These are phyloP conservation scores for Fusarium lateritium DNA, from an alignment of 2,329 filamentous ascomycete genomes.

Conservation along the genomic window DNA sequence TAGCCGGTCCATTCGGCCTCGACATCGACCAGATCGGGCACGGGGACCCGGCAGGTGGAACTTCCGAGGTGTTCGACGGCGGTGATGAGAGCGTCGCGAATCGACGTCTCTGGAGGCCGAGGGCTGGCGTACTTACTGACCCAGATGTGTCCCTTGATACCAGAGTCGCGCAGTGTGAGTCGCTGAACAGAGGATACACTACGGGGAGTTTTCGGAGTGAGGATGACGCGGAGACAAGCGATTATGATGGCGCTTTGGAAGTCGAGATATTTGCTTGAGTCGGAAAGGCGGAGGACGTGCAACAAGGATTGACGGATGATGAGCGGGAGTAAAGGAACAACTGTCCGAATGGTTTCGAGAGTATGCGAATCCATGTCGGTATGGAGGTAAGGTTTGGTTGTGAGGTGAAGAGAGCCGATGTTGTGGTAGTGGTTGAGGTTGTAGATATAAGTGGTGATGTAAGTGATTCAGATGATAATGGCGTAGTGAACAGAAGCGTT, in stretches of 20 bases:
- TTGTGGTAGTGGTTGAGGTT: conserved; percentile 6
- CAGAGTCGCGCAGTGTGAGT: conserved; percentile 72
- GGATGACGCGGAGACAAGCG: conserved; percentile 77
- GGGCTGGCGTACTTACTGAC: conserved; percentile 78
- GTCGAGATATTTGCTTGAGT: conserved; percentile 82
- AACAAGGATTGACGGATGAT: conserved; percentile 73
- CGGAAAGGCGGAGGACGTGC: conserved; percentile 77
- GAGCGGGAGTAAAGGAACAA: conserved; percentile 72
- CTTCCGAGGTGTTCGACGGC: conserved; percentile 61
- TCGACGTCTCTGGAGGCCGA: conserved; percentile 68
- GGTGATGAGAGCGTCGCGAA: conserved; percentile 70
- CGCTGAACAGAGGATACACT: conserved; percentile 75
- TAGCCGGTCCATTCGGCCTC: conserved; percentile 85
- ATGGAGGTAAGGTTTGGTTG: neutral
- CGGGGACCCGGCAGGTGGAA: conserved; percentile 31
- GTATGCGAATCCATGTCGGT: conserved; percentile 29
- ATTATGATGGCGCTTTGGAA: conserved; percentile 81
- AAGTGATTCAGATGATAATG: conserved; percentile 15
- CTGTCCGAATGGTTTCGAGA: conserved; percentile 42
- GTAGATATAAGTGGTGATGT: conserved; percentile 14
- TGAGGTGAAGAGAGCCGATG: neutral
- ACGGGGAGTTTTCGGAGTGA: conserved; percentile 61
- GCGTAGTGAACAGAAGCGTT: neutral
- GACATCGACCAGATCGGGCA: conserved; percentile 69
- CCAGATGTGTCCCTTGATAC: conserved; percentile 86